phyloP scores from a whole-genome alignment of 202 grass and related monocot genomes.

The Eragrostis tef region DNA sequence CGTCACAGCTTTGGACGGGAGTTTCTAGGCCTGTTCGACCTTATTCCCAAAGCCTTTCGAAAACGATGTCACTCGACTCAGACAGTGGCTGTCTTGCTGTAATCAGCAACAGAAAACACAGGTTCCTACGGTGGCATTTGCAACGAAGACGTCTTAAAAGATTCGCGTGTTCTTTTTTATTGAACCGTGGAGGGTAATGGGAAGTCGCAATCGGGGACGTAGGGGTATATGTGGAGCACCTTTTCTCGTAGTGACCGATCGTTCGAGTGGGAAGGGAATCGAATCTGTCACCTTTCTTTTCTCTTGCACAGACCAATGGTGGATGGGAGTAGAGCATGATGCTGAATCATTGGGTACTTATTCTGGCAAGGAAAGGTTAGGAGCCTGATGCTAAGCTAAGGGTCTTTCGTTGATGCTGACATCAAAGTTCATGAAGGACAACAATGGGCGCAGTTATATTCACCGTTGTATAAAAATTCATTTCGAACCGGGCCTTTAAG shows the following conservation, averaged over 20 bases:
- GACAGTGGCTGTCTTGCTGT: no score
- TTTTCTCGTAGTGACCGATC: not conserved
- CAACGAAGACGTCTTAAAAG: no score
- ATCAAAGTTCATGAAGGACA: no score
- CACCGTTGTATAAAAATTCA: not conserved
- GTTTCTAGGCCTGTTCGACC: not conserved
- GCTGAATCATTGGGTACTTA: not conserved
- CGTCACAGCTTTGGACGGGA: not conserved
- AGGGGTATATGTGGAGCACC: not conserved
- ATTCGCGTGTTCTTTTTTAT: no score
- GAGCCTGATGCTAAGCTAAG: not conserved
- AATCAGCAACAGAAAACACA: no score
- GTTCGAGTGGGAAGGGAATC: slow-evolving; percentile 12
- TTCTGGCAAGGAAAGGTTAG: not conserved
- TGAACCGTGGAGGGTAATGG: no score
- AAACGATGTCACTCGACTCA: not conserved
- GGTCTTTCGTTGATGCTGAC: not conserved
- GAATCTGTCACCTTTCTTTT: slow-evolving; percentile 16
- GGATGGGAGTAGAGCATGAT: not conserved
- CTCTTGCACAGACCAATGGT: not conserved
- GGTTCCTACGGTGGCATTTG: no score
- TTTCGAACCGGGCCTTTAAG: no score
- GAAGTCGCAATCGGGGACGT: not conserved
- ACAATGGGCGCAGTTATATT: not conserved
- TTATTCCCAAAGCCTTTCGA: not conserved